phyloP scores from a whole-genome alignment of 164 flowering plant species.

The Kingdonia uniflora region DNA sequence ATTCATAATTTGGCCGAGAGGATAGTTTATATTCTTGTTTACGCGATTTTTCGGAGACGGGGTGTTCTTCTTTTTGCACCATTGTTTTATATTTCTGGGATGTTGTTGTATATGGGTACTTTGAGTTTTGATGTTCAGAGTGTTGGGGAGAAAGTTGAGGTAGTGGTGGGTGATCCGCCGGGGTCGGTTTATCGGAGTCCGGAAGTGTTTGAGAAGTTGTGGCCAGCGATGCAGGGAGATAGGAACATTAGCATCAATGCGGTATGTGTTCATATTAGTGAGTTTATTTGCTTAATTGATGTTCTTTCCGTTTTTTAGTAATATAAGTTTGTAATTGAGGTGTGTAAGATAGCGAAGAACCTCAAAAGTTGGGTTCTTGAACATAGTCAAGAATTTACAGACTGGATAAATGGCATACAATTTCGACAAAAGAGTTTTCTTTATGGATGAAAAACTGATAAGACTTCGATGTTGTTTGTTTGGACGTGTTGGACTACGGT shows the following conservation, averaged over 20 bases:
- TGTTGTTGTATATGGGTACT: constrained; percentile 54
- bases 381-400: not conserved
- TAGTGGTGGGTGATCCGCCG: constrained; percentile 15
- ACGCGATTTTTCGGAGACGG: constrained; percentile 46
- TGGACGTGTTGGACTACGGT: not conserved
- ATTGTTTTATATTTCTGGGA: constrained; percentile 42
- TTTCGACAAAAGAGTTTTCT: not conserved
- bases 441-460: not conserved
- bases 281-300: too few relatives aligned
- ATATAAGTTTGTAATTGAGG: not conserved
- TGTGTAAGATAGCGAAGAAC: not conserved
- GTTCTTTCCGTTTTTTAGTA: not conserved
- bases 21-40: constrained; percentile 32
- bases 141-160: not conserved
- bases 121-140: constrained; percentile 35
- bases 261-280: constrained; percentile 42
- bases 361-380: not conserved
- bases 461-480: not conserved
- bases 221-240: constrained; percentile 68
- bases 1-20: constrained; percentile 29
- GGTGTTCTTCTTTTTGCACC: constrained; percentile 57
- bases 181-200: constrained; percentile 31
- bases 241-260: constrained; percentile 28
- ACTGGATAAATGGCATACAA: not conserved
- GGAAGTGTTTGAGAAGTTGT: constrained; percentile 59